Evolutionary conservation across 1,139 yeast species (phyloP), one percentile per base, ranked within the genome.

Genomic region (Wickerhamomyces sp.): DNA sequence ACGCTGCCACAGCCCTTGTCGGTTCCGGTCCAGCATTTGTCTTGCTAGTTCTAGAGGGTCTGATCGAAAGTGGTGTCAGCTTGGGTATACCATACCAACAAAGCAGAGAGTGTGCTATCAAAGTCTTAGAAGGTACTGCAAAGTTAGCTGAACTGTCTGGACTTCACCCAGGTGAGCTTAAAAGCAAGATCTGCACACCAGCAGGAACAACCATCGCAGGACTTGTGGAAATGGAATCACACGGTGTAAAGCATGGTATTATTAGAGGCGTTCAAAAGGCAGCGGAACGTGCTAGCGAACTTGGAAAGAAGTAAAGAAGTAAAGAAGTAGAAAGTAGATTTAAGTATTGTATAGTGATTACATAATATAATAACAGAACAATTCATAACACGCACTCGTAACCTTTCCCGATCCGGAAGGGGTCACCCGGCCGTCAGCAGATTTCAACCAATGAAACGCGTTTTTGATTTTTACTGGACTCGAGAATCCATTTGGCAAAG

Each of bases 181-280:
- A 87, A 59, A 81, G 86, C 60, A 84, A 83, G 56, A 94, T 92
- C 7, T 89, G 97, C 59, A 92, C 99, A 0, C 99, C 99, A 15
- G 98, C 95, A 26, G 99, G 99, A 28, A 90, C 97, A 39, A 92
- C 99, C 8, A 92, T 94, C 59, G 96, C 96, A 5, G 99, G 99
- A 1, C 70, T 94, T 46, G 74, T 90, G 62, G 87, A 80, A 52
- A 78, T 94, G 83, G 99, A 92, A 65, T 96, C 89, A 53, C 80
- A 80, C 38, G 95, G 90, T 33, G 86, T 92, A 35, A 81, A 96
- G 66, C 76, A 89, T 36, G 89, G 89, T 18, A 83, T 92, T 54
- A 80, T 95, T 36, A 74, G 89, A 52, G 96, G 95, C 35, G 84
- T 92, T 20, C 92, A 86, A 59, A 95, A 89, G 58, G 92, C 97